phyloP scores from a whole-genome alignment of 257 asterid genomes.

The Nicotiana otophora region DNA sequence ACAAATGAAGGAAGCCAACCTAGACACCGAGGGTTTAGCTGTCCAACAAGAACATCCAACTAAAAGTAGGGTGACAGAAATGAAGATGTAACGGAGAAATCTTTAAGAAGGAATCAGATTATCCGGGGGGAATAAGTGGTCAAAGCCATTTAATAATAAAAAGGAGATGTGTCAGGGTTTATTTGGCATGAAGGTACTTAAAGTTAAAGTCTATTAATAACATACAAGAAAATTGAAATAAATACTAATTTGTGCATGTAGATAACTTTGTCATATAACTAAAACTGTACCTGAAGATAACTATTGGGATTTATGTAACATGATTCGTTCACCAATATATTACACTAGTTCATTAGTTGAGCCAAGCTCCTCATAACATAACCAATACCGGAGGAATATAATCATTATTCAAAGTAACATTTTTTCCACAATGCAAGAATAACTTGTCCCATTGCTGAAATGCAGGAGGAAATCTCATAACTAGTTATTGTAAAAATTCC shows the following conservation, averaged over 20 bases:
- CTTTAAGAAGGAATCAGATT: constrained; percentile 3
- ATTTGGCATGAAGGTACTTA: neutral
- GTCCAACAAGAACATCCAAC: neutral
- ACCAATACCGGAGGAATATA: neutral
- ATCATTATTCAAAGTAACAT: neutral
- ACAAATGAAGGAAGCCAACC: neutral
- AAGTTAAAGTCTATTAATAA: neutral
- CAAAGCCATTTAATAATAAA: constrained; percentile 2
- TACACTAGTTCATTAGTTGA: neutral
- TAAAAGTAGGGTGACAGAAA: neutral
- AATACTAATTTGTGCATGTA: neutral
- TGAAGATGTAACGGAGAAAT: neutral
- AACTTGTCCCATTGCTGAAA: neutral
- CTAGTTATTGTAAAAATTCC: neutral
- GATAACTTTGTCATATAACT: constrained; percentile 4
- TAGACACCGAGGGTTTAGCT: neutral
- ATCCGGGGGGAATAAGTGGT: neutral
- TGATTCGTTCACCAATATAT: neutral
- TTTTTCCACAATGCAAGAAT: neutral
- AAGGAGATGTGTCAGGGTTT: neutral
- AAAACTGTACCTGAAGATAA: neutral
- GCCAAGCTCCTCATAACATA: neutral
- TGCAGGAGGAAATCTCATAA: neutral
- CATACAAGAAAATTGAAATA: neutral
- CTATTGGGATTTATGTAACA: neutral